Evolutionary conservation across 2,329 filamentous ascomycete genomes (phyloP).

Genomic region (Dactylellina leptospora): DNA sequence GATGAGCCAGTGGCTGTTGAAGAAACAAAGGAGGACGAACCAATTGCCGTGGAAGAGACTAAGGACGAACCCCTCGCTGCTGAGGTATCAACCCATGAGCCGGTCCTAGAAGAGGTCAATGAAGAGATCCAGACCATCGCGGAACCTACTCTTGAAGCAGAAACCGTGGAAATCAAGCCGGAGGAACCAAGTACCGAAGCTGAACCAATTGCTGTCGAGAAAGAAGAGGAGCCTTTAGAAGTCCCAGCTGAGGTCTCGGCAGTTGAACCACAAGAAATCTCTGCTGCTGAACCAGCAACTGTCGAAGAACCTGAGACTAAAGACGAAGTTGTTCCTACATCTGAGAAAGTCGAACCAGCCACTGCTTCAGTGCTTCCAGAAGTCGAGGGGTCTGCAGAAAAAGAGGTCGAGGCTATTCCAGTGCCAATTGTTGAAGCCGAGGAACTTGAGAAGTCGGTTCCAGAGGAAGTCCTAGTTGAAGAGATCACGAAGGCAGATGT

Average conservation of each 20-base stretch:
- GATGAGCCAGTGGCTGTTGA: conserved; percentile 1
- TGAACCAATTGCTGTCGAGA: conserved; percentile 6
- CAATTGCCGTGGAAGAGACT: not conserved
- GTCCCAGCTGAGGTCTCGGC: not conserved
- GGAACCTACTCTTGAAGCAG: not conserved
- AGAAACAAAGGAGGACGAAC: conserved; percentile 4
- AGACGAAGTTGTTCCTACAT: conserved; percentile 2
- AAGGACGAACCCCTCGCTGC: not conserved
- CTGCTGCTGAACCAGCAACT: not conserved
- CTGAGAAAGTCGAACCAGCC: conserved; percentile 13
- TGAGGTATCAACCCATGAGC: not conserved
- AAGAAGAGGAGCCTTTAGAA: conserved; percentile 11
- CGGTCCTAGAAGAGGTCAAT: not conserved
- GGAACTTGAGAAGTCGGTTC: not conserved
- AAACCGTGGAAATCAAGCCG: not conserved
- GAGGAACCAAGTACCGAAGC: conserved; percentile 2
- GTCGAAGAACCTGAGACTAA: conserved; percentile 10
- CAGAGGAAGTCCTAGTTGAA: not conserved
- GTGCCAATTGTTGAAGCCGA: not conserved
- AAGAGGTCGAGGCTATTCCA: not conserved
- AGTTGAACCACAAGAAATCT: not conserved
- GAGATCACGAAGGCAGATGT: not conserved
- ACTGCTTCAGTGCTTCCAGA: not conserved
- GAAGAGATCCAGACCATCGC: not conserved
- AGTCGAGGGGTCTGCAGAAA: not conserved